Evolutionary conservation across 345 rosid species (phyloP), one percentile per base, ranked within the genome.

Genomic region (Populus ilicifolia): DNA sequence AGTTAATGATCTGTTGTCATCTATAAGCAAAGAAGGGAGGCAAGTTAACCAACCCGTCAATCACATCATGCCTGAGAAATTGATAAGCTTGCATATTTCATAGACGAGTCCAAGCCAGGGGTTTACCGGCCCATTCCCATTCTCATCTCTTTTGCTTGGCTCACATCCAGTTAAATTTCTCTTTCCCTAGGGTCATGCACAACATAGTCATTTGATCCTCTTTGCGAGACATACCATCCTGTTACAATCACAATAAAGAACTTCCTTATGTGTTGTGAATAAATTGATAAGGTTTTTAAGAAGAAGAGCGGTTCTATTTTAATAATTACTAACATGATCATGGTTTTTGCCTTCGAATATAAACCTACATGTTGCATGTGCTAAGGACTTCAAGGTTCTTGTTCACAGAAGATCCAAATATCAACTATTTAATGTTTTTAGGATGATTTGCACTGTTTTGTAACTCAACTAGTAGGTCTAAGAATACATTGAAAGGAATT

Each of bases 151-250:
- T 96, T 79, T 91, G 95, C 84, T 92, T 92, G 74, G 99, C 97
- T 85, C 84, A 92, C 92, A 94, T 94, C 80, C 80, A 83, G 82
- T 96, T 96, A 84, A 96, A 96, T 79, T 96, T 96, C 78, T 92
- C 99, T 83, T 91, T 96, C 72, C 99, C 98, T 78, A 79, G 98
- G 98, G 76, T 96, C 98, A 59, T 90, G 90, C 78, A 94, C 95
- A 17, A 90, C 93, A 74, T 92, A 96, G 75, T 93, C 97, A 81
- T 91, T 87, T 29, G 89, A 77, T 96, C 97, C 79, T 96, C 94
- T 71, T 83, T 89, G 67, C 97, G 93, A 63, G 94, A 86, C 95
- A 89, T 93, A 9, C 85, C 78, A 85, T 87, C 90, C 99, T 96
- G 91, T 80, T 33, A 41, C 36, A 30, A 56, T 39, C 27, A 10